These are phyloP conservation scores for Geotrichum candidum DNA, from an alignment of 1,139 yeast genomes.

Conservation along the genomic window DNA sequence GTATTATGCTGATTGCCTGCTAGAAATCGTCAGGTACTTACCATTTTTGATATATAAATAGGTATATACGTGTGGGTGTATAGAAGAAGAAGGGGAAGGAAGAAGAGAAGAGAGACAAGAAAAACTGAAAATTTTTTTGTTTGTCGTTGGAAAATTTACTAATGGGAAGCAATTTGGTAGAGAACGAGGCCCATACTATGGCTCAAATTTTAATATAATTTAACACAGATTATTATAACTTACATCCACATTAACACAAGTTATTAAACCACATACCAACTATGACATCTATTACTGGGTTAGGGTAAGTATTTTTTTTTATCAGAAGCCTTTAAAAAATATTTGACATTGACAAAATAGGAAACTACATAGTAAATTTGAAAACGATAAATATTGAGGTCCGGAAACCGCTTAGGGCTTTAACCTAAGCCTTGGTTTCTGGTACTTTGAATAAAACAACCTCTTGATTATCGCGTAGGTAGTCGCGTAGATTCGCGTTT, in stretches of 20 bases:
- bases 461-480: background rate
- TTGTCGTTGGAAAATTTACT: background rate
- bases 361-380: background rate
- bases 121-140: background rate
- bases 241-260: background rate
- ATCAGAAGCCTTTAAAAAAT: background rate
- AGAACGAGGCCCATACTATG: background rate
- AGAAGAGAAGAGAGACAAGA: background rate
- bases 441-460: background rate
- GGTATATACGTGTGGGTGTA: background rate
- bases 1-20: background rate
- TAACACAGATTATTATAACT: background rate
- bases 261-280: background rate
- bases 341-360: background rate
- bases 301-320: background rate
- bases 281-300: background rate
- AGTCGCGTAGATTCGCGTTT: background rate
- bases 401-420: background rate
- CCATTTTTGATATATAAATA: background rate
- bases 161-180: background rate
- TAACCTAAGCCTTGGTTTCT: background rate
- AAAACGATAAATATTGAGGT: background rate
- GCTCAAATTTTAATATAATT: background rate
- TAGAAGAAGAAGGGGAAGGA: background rate
- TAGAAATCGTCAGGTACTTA: background rate